Evolutionary conservation across 805 yeast species (phyloP).

Genomic region (Sugiyamaella smithiae): DNA sequence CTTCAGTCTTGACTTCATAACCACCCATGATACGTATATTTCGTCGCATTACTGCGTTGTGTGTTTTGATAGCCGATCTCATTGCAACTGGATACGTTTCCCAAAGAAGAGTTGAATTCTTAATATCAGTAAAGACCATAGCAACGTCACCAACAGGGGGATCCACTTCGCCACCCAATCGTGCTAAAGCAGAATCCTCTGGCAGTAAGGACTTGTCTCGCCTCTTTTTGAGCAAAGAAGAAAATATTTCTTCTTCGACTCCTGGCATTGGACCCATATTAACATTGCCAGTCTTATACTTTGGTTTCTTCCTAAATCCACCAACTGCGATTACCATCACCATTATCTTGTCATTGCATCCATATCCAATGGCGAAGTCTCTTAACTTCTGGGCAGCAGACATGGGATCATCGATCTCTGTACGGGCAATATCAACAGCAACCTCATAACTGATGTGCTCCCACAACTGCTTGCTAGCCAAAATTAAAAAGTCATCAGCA

Average conservation of each 20-base stretch:
- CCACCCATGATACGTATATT: constrained; percentile 92
- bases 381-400: constrained; percentile 88
- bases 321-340: constrained; percentile 73
- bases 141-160: constrained; percentile 96
- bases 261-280: constrained; percentile 15
- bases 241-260: constrained; percentile 34
- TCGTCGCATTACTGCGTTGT: constrained; percentile 91
- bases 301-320: constrained; percentile 17
- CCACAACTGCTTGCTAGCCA: constrained; percentile 86
- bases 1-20: constrained; percentile 97
- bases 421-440: constrained; percentile 87
- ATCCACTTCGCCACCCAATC: constrained; percentile 77
- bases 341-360: constrained; percentile 73
- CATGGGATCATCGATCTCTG: constrained; percentile 73
- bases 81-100: constrained; percentile 88
- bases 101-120: constrained; percentile 91
- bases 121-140: constrained; percentile 95
- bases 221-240: constrained; percentile 37
- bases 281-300: constrained; percentile 10
- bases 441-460: constrained; percentile 75
- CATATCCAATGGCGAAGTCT: constrained; percentile 92
- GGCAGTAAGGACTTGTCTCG: constrained; percentile 51
- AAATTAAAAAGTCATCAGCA: constrained; percentile 77
- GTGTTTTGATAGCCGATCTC: constrained; percentile 95
- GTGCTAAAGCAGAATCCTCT: constrained; percentile 75